Evolutionary conservation across 192 early-diverging fungal genomes (phyloP), one percentile per base, ranked within the genome.

Genomic region (Dissophora globulifera): DNA sequence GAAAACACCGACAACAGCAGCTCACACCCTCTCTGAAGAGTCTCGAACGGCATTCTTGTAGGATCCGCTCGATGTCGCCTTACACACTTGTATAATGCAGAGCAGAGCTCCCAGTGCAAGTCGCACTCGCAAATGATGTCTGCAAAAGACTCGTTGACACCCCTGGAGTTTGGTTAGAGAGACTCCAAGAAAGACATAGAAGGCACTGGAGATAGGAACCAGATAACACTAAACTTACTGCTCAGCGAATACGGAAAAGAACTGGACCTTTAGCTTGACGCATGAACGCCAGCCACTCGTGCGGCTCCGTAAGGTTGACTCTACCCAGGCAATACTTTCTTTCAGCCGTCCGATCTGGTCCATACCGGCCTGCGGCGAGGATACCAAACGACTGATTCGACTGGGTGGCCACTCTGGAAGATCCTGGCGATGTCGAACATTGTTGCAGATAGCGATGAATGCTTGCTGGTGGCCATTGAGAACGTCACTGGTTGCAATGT

Each of bases 251-350:
- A 62, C 52, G 0, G 63, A 62, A 62, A 54, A 67, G 52, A 76
- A 76, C 45, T 76, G 72, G 7, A 76, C 32, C 32, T 76, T 76
- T 2, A 76, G 29, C 38, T 76, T 76, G 27, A 67, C 72, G 40
- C 63, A 76, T 4, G 72, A 76, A 17, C 33, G 53, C 72, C 72
- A 76, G 3, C 62, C 62, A 15, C 25, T 20, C 1, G 50, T 27
- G 17, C 42, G 41, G 4, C 13, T 25, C 3, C 17, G 23, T 30
- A 76, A 67, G 1, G 45, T 67, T 2, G 57, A 56, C 23, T 76
- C 72, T 26, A 76, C 35, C 72, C 72, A 76, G 1, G 16, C n/a
- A n/a, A 46, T 53, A 33, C 61, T 29, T 11, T 50, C 50, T 19
- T 47, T 43, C 17, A 60, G 29, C 22, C 2, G 15, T 2, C 31